Conservation (phyloP, 2,329 filamentous ascomycete genomes). For the Clarireedia paspali region DNA sequence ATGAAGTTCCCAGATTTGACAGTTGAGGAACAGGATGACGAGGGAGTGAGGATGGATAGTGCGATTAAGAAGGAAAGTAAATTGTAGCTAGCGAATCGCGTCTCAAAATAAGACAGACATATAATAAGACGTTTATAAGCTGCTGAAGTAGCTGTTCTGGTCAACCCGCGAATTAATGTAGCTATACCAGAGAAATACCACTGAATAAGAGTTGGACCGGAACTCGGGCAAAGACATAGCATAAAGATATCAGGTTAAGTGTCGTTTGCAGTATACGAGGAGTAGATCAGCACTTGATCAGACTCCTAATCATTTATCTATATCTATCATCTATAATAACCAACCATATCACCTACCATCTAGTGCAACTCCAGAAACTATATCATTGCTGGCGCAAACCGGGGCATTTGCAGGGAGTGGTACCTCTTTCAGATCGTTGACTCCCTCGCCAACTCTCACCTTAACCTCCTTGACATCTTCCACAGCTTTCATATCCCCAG, state of each 20-base stretch:
- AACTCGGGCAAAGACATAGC: too few relatives aligned
- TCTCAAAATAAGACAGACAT: too few relatives aligned
- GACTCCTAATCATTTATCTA: not conserved
- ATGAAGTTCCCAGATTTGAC: slow-evolving; percentile 54
- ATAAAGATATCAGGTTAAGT: too few relatives aligned
- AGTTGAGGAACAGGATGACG: slow-evolving; percentile 73
- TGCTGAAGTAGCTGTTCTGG: too few relatives aligned
- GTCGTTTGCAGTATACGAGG: not conserved
- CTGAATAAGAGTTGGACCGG: too few relatives aligned
- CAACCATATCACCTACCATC: not conserved
- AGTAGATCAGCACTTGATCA: not conserved
- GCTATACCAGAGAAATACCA: too few relatives aligned
- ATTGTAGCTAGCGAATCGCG: too few relatives aligned
- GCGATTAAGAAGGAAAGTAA: slow-evolving; percentile 24
- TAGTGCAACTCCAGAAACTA: not conserved
- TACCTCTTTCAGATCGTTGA: slow-evolving; percentile 11
- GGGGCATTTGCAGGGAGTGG: slow-evolving; percentile 22
- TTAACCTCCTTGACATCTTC: not conserved
- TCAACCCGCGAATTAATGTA: too few relatives aligned
- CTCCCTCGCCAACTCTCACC: not conserved
- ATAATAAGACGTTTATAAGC: too few relatives aligned
- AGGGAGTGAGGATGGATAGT: slow-evolving; percentile 67
- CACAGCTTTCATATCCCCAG: not conserved
- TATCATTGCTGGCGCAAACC: slow-evolving; percentile 15
- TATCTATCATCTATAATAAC: not conserved